These are phyloP conservation scores for Geosmithia morbida DNA, from an alignment of 2,329 filamentous ascomycete genomes.

Conservation along the genomic window DNA sequence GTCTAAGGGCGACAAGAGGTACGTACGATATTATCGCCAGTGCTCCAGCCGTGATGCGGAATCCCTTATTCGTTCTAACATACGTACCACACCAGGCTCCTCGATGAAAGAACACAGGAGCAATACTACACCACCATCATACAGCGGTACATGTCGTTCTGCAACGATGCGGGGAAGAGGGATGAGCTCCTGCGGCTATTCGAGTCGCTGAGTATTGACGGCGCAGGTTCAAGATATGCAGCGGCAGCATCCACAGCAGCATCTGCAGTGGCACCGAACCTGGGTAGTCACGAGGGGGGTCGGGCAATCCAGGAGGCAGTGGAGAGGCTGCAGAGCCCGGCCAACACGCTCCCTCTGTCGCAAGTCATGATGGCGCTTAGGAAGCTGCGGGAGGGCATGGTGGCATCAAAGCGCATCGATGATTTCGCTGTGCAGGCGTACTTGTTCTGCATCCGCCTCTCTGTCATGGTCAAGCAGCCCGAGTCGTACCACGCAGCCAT, in stretches of 20 bases:
- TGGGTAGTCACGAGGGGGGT: background rate
- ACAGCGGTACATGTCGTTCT: slow-evolving; percentile 81
- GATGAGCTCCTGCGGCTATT: slow-evolving; percentile 66
- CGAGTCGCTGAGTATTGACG: slow-evolving; percentile 35
- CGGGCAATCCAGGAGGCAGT: background rate
- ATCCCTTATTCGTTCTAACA: slow-evolving; percentile 1
- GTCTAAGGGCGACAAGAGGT: slow-evolving; percentile 85
- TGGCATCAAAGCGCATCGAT: slow-evolving; percentile 62
- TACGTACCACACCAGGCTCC: slow-evolving; percentile 38
- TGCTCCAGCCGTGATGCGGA: background rate
- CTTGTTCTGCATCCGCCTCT: slow-evolving; percentile 77
- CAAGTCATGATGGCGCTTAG: slow-evolving; percentile 72
- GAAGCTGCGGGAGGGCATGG: slow-evolving; percentile 81
- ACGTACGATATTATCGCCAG: slow-evolving; percentile 7
- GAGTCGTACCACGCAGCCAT: slow-evolving; percentile 87
- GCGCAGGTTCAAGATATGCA: background rate
- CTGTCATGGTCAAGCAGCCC: slow-evolving; percentile 66
- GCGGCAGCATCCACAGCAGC: background rate
- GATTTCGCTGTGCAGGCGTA: slow-evolving; percentile 80
- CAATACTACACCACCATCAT: slow-evolving; percentile 77
- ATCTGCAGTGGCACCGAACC: background rate
- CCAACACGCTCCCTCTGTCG: slow-evolving; percentile 49
- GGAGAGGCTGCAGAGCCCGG: slow-evolving; percentile 8
- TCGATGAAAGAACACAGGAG: slow-evolving; percentile 67
- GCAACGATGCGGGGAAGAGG: slow-evolving; percentile 56